phyloP scores from a whole-genome alignment of 345 rosid genomes.

The Sapria himalayana region DNA sequence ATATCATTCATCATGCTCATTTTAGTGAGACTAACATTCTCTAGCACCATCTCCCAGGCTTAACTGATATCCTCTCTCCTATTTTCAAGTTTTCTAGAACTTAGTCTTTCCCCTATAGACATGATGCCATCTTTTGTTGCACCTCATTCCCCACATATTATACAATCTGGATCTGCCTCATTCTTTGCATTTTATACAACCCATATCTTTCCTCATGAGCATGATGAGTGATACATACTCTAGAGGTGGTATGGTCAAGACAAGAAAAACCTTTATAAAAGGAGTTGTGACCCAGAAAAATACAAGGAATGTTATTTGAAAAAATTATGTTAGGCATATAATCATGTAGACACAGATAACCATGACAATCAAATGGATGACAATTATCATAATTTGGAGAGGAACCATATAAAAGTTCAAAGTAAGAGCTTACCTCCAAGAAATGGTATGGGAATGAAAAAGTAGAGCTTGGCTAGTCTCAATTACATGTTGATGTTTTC shows the following conservation, averaged over 20 bases:
- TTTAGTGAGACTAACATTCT: too few relatives aligned
- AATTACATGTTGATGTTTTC: slow-evolving; percentile 2
- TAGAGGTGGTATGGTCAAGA: background rate
- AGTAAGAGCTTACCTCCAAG: background rate
- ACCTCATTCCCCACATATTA: too few relatives aligned
- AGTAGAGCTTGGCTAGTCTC: background rate
- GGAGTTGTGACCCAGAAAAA: background rate
- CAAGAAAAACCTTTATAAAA: background rate
- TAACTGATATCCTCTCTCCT: too few relatives aligned
- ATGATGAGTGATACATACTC: background rate
- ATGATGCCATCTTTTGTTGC: too few relatives aligned
- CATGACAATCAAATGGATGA: background rate
- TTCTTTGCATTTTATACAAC: too few relatives aligned
- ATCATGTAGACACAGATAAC: background rate
- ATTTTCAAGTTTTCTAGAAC: too few relatives aligned
- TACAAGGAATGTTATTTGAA: background rate
- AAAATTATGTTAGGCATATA: background rate
- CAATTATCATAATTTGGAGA: slow-evolving; percentile 3
- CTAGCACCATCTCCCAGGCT: too few relatives aligned
- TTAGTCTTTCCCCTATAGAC: too few relatives aligned
- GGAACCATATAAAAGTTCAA: background rate
- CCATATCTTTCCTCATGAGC: too few relatives aligned
- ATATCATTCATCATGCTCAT: too few relatives aligned
- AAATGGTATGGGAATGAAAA: background rate
- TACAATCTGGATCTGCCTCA: too few relatives aligned